Conservation (phyloP, 1,139 yeast species). For the Kodamaea alishanica region DNA sequence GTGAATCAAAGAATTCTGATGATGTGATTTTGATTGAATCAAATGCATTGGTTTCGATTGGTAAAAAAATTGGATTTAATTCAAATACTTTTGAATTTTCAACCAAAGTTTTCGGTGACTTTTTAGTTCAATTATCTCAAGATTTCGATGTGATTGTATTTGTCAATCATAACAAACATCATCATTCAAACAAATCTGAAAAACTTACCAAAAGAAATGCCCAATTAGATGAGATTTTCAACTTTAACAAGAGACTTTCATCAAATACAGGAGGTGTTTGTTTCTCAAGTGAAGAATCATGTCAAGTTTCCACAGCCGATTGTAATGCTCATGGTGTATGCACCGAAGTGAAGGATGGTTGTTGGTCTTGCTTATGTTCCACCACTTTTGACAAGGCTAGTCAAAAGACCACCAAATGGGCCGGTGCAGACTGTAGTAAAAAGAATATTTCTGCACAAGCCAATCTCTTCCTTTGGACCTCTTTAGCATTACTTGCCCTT, state of each 20-base stretch:
- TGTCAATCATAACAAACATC: not conserved
- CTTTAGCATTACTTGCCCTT: slow-evolving; percentile 43
- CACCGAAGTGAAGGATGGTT: slow-evolving; percentile 32
- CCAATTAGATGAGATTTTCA: slow-evolving; percentile 25
- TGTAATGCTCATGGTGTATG: slow-evolving; percentile 69
- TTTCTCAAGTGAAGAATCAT: slow-evolving; percentile 46
- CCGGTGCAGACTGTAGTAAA: slow-evolving; percentile 64
- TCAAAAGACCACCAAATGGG: slow-evolving; percentile 59
- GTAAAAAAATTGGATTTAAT: slow-evolving; percentile 38
- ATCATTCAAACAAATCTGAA: not conserved
- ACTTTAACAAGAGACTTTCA: slow-evolving; percentile 13
- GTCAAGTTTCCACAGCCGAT: slow-evolving; percentile 49
- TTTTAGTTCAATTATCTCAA: slow-evolving; percentile 24
- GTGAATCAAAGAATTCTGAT: slow-evolving; percentile 11
- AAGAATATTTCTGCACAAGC: slow-evolving; percentile 62
- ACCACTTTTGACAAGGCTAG: slow-evolving; percentile 45
- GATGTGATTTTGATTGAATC: slow-evolving; percentile 33
- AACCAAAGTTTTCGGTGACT: slow-evolving; percentile 29
- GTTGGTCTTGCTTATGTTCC: slow-evolving; percentile 60
- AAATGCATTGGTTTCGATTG: slow-evolving; percentile 40
- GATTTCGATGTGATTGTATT: slow-evolving; percentile 29
- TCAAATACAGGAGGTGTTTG: slow-evolving; percentile 21
- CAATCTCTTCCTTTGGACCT: slow-evolving; percentile 65
- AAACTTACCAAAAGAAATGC: slow-evolving; percentile 18
- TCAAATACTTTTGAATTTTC: slow-evolving; percentile 41